Percentiles rank a stretch among this genome's conserved stretches.
Conservation (phyloP, 495 filamentous ascomycete species). For the Thozetella sp. region DNA sequence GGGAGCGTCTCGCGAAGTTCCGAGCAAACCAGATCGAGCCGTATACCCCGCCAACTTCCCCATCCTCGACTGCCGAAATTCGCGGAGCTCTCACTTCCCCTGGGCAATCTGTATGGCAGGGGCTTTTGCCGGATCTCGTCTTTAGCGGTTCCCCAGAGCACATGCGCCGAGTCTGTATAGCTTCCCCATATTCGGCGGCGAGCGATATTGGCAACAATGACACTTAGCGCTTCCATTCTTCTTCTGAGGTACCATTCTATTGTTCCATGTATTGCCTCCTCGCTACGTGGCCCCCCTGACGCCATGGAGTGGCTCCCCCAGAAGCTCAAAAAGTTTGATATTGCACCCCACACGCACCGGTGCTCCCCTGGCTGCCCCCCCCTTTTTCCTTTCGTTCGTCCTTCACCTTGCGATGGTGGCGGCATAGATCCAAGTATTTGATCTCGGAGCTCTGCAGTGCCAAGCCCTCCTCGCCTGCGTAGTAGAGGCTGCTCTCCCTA, state of each 20-base stretch:
- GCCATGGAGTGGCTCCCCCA: constrained; percentile 1
- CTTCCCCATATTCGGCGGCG: background rate
- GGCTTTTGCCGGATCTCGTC: background rate
- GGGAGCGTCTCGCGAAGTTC: constrained; percentile 5
- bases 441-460: background rate
- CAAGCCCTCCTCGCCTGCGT: background rate
- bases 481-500: background rate
- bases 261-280: background rate
- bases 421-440: background rate
- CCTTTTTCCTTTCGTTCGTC: background rate
- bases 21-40: constrained; percentile 12
- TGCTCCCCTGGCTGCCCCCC: background rate
- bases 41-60: background rate
- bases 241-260: too few species aligned
- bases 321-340: constrained; percentile 6
- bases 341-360: constrained; percentile 7
- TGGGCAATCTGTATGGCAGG: background rate
- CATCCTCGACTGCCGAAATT: constrained; percentile 16
- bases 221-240: background rate
- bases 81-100: constrained; percentile 8
- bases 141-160: background rate
- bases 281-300: background rate
- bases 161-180: background rate
- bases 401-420: background rate
- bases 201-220: background rate